Base-by-base conservation (phyloP, 306 rosid genomes). In the Mimosa pudica region DNA sequence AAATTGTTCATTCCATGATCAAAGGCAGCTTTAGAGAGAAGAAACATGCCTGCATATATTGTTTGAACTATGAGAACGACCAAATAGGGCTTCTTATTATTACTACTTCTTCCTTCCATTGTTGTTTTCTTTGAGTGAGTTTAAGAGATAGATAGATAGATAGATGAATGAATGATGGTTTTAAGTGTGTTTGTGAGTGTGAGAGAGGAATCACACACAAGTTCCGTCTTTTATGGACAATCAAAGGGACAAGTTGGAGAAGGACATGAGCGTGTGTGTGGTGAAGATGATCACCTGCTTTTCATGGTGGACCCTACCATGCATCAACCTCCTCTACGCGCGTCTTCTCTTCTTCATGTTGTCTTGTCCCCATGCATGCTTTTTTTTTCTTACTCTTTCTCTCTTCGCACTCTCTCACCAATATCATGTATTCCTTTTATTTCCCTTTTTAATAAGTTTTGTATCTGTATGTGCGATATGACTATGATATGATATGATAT, bases 1-100 rank as follows among this genome's bases (percentile, higher is more conserved):
- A 86, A 89, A 24, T 70, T 91, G 88, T 89, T 93, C 93, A 93
- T 93, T 49, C 98, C 98, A 44, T 85, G 90, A 55, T 91, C 86
- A 63, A 93, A 93, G 44, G 97, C 97, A 3, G 93, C 92, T 82
- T 92, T 92, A 14, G 91, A 82, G 35, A 92, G 86, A 20, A 90
- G 82, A 79, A 87, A 82, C 94, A 91, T 87, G 44, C 45, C 92
- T 0, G 97, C 88, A 16, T 93, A 93, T 36, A 91, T 91, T 65
- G 87, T 76, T 78, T 93, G 93, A 44, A 90, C 75, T 3, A 89
- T 10, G 5, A 93, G 33, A 57, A 85, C 97, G 32, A 79, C 77
- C 63, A 82, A 7, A 70, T 84, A 86, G 1, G 91, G 71, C 38
- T 79, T 38, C 42, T 38, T 38, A 5, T 38, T 38, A 38, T 38